Evolutionary conservation across 164 flowering plant species (phyloP).

Genomic region (Liriodendron chinense): DNA sequence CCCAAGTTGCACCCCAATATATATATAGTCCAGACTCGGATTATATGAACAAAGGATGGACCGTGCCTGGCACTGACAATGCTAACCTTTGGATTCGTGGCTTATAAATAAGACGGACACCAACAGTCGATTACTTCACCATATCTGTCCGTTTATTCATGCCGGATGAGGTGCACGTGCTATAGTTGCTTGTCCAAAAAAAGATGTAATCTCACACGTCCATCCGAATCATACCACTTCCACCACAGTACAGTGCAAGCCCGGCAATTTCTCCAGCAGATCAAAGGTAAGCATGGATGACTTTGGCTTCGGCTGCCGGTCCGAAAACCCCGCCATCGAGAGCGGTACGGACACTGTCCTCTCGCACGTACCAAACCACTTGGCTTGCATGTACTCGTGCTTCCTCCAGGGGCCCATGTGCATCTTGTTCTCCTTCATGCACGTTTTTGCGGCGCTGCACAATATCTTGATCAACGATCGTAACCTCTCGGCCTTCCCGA

Average conservation of each 20-base stretch:
- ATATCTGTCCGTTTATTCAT: too few species aligned
- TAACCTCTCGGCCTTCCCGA: conserved; percentile 71
- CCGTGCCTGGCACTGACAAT: too few species aligned
- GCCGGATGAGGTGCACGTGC: too few species aligned
- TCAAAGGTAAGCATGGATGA: conserved; percentile 55
- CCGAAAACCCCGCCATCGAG: conserved; percentile 2
- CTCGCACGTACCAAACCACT: conserved; percentile 62
- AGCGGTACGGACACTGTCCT: conserved; percentile 12
- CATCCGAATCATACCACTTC: conserved; percentile 26
- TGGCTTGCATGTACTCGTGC: conserved; percentile 81
- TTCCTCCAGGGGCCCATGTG: conserved; percentile 94
- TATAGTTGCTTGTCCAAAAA: too few species aligned
- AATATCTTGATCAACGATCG: conserved; percentile 49
- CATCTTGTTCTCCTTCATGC: conserved; percentile 92
- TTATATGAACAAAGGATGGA: too few species aligned
- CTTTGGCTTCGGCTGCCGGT: conserved; percentile 26
- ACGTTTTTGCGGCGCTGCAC: conserved; percentile 69
- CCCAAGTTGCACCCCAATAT: too few species aligned
- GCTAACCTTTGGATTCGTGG: too few species aligned
- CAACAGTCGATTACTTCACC: too few species aligned
- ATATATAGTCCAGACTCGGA: too few species aligned
- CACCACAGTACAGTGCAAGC: conserved; percentile 36
- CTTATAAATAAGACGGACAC: too few species aligned
- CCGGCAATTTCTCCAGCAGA: conserved; percentile 34
- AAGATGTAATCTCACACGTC: too few species aligned